These are phyloP conservation scores for Globisporangium barbulae DNA, from an alignment of 352 stramenopile genomes.

Conservation along the genomic window DNA sequence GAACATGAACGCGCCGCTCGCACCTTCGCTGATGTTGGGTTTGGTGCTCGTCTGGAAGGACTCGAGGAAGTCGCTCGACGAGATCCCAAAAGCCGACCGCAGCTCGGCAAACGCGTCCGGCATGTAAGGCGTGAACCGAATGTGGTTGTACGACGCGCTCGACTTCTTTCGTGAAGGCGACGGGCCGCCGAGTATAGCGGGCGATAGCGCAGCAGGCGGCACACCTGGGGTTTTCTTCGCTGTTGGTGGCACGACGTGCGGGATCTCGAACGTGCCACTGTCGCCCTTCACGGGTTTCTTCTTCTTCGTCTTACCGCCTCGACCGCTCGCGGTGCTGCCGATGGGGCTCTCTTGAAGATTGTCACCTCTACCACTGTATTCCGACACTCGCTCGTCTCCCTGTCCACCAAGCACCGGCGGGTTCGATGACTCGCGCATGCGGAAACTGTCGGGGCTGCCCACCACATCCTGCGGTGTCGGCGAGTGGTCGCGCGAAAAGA, in stretches of 20 bases:
- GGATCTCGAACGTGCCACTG: conserved; percentile 21
- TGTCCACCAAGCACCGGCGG: background rate
- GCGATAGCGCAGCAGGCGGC: conserved; percentile 3
- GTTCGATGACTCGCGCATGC: background rate
- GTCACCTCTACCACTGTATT: background rate
- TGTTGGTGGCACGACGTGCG: background rate
- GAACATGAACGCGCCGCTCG: conserved; percentile 90
- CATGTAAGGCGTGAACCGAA: conserved; percentile 76
- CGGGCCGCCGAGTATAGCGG: background rate
- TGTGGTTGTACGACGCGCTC: conserved; percentile 34
- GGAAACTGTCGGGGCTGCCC: background rate
- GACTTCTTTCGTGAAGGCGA: conserved; percentile 12
- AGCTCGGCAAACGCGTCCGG: conserved; percentile 74
- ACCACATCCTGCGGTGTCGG: conserved; percentile 40
- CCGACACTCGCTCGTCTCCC: background rate
- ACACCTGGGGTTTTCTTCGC: conserved; percentile 1
- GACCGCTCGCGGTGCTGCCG: background rate
- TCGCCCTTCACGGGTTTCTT: conserved; percentile 12
- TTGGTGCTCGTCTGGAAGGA: conserved; percentile 85
- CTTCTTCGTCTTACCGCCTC: conserved; percentile 6
- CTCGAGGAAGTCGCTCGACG: conserved; percentile 53
- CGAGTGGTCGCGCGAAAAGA: conserved; percentile 39
- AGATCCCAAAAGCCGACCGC: conserved; percentile 65
- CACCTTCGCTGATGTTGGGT: conserved; percentile 88
- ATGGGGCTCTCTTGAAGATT: conserved; percentile 1